A percentile compares a stretch with the other conserved stretches of the same genome.
These are phyloP conservation scores for Neobulgaria alba DNA, from an alignment of 2,329 filamentous ascomycete species.

Conservation along the genomic window DNA sequence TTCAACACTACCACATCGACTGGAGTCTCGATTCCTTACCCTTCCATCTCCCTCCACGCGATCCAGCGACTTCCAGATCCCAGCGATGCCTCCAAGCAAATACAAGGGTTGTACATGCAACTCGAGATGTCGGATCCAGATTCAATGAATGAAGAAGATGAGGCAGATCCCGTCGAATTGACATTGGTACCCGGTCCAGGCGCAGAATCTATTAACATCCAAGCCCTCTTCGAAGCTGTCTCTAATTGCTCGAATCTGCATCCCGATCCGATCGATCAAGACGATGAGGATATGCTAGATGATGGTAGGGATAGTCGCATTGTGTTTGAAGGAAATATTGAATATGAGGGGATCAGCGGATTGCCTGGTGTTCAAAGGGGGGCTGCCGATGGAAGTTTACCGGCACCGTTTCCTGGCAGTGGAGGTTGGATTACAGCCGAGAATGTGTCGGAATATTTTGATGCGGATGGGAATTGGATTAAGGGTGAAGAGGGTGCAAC, in stretches of 20 bases:
- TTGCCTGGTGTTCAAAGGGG: constrained; percentile 46
- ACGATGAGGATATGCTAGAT: constrained; percentile 47
- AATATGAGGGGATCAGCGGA: constrained; percentile 47
- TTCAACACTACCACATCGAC: constrained; percentile 49
- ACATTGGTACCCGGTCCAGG: constrained; percentile 49
- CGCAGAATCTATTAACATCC: constrained; percentile 16
- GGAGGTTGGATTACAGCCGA: constrained; percentile 86
- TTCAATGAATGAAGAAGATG: constrained; percentile 46
- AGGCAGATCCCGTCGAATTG: constrained; percentile 61
- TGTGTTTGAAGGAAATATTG: constrained; percentile 44
- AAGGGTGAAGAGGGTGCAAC: constrained; percentile 34
- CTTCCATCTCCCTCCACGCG: constrained; percentile 65
- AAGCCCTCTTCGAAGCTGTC: constrained; percentile 52
- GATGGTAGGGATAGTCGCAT: constrained; percentile 42
- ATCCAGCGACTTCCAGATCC: constrained; percentile 47
- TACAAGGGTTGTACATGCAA: constrained; percentile 54
- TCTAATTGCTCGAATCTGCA: constrained; percentile 69
- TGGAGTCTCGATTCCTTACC: constrained; percentile 65
- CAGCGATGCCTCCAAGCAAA: constrained; percentile 32
- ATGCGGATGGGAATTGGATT: constrained; percentile 73
- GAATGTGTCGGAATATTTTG: constrained; percentile 78
- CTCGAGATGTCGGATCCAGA: constrained; percentile 51
- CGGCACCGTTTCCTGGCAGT: constrained; percentile 64
- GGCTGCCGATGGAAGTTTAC: constrained; percentile 41
- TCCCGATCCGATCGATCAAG: constrained; percentile 53